Evolutionary conservation across 495 filamentous ascomycete species (phyloP), one percentile per base, ranked within the genome.

Genomic region (Entonaema liquescens): DNA sequence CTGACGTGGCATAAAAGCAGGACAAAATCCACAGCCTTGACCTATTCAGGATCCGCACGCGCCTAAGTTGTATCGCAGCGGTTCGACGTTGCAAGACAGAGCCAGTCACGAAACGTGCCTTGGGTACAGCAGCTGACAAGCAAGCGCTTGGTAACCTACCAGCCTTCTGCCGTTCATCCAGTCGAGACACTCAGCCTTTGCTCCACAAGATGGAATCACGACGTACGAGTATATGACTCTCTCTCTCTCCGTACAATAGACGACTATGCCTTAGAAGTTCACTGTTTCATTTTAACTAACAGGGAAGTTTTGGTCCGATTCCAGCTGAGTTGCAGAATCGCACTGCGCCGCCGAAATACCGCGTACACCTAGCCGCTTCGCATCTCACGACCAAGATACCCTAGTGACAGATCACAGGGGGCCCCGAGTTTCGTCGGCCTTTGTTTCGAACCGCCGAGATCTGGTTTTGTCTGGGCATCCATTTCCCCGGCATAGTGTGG

Each of bases 401-500:
- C 69, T 40, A 60, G 69, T 61, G 55, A 60, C 69, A 72, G 64
- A 72, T 72, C 69, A 68, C 64, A 64, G 31, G 55, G 59, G 49
- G 12, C 59, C 54, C 64, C 64, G 38, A 60, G 28, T 36, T 26
- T 28, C 17, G 58, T n/a, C 55, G 55, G 55, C 54, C 13, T 71
- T 67, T 55, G 36, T 62, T 67, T 60, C 44, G 53, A 72, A 72
- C 59, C 70, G 57, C 55, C 56, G 59, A 68, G 38, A 68, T 56
- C 29, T 56, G 25, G 49, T 7, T 7, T 26, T 53, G 49, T 55
- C 53, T 66, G 3, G 44, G 52, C 62, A 31, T 60, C 40, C 62
- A 62, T 59, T 59, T 53, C 40, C 62, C 68, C 44, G 65, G 38
- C 54, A 64, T 56, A 56, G 26, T 47, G 15, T 23, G 31, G 59